Evolutionary conservation across 805 yeast species (phyloP).

Genomic region (Myxozyma sirexii): DNA sequence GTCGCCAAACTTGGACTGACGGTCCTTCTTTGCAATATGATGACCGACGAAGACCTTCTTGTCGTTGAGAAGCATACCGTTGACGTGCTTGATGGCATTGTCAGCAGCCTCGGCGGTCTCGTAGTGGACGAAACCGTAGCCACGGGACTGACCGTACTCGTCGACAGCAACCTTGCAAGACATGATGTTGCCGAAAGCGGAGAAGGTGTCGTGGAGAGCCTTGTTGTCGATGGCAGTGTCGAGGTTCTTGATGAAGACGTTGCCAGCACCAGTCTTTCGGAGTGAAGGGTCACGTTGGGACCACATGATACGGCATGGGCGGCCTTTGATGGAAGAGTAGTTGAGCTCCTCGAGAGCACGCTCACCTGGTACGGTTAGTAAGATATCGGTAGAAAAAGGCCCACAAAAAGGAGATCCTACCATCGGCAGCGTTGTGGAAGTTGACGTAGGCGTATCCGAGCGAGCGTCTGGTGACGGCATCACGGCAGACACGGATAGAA

Average conservation of each 20-base stretch:
- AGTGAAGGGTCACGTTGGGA: conserved; percentile 97
- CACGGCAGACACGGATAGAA: conserved; percentile 98
- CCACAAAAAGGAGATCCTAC: conserved; percentile 40
- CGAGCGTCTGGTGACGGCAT: conserved; percentile 93
- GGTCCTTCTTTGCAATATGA: conserved; percentile 89
- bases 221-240: conserved; percentile 98
- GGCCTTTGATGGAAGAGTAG: conserved; percentile 91
- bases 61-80: conserved; percentile 97
- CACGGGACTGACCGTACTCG: conserved; percentile 86
- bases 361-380: conserved; percentile 45
- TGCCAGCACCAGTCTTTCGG: conserved; percentile 94
- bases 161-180: conserved; percentile 98
- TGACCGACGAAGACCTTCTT: conserved; percentile 94
- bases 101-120: conserved; percentile 89
- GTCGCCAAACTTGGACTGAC: conserved; percentile 89
- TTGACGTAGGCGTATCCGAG: conserved; percentile 98
- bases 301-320: conserved; percentile 99
- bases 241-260: conserved; percentile 96
- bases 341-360: conserved; percentile 93
- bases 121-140: conserved; percentile 97
- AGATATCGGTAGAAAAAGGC: background rate
- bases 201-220: conserved; percentile 96
- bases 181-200: conserved; percentile 92
- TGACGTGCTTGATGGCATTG: conserved; percentile 94
- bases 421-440: conserved; percentile 86